These are phyloP conservation scores for Castanea mollissima DNA, from an alignment of 306 rosid genomes.

Conservation along the genomic window DNA sequence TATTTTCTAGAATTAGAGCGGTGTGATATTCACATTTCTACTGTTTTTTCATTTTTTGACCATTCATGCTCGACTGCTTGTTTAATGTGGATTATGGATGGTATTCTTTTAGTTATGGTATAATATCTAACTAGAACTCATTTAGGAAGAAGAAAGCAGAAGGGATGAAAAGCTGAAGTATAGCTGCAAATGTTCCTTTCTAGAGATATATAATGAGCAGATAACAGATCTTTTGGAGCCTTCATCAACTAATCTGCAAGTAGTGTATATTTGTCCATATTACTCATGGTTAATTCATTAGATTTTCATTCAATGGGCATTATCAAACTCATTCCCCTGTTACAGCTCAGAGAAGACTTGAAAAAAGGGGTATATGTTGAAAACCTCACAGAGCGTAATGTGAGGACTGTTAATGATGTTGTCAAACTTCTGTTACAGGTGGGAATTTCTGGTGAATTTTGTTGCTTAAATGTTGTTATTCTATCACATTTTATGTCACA, in stretches of 20 bases:
- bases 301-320: neutral
- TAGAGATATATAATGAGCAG: slow-evolving; percentile 96
- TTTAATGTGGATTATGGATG: slow-evolving; percentile 5
- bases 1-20: slow-evolving; percentile 65
- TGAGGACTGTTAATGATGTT: slow-evolving; percentile 72
- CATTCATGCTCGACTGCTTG: neutral
- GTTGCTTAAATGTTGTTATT: slow-evolving; percentile 1
- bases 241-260: slow-evolving; percentile 87
- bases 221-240: slow-evolving; percentile 94
- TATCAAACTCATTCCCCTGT: slow-evolving; percentile 18
- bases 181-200: slow-evolving; percentile 89
- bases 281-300: slow-evolving; percentile 18
- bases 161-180: slow-evolving; percentile 66
- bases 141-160: slow-evolving; percentile 81
- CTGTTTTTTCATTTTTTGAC: slow-evolving; percentile 17
- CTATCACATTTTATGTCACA: slow-evolving; percentile 19
- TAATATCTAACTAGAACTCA: slow-evolving; percentile 14
- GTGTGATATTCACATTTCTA: slow-evolving; percentile 35
- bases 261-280: slow-evolving; percentile 34
- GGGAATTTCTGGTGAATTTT: slow-evolving; percentile 10
- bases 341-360: slow-evolving; percentile 94
- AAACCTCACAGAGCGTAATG: slow-evolving; percentile 74
- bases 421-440: slow-evolving; percentile 88
- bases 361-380: slow-evolving; percentile 97
- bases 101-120: slow-evolving; percentile 10